Base-by-base conservation (phyloP, 2,329 filamentous ascomycete genomes). In the Trichoderma sp. region DNA sequence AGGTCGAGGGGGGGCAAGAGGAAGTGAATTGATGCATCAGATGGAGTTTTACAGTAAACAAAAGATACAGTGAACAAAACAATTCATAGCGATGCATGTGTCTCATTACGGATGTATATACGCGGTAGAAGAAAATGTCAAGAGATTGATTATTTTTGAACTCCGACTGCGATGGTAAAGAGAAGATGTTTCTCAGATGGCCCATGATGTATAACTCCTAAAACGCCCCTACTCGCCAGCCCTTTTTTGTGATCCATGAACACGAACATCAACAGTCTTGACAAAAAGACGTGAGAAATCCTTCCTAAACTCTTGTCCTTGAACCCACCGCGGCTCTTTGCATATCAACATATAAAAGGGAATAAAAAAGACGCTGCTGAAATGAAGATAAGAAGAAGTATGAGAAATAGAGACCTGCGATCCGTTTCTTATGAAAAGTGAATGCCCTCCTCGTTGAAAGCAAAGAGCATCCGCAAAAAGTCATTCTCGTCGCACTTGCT, bases 401-500 rank as follows among this genome's bases (percentile, higher is more conserved):
- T 10, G 10, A n/a, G 19, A 45, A 24, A n/a, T n/a, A n/a, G n/a
- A n/a, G n/a, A n/a, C n/a, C n/a, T n/a, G n/a, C n/a, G n/a, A n/a
- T n/a, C n/a, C n/a, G n/a, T n/a, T 6, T 28, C 51, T 81, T 77
- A 93, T 68, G 86, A 90, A 76, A 98, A 98, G 79, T 97, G 94
- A 66, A 98, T 94, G 30, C 92, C 92, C 75, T 96, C 92, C 69
- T 92, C 87, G 75, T 97, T 97, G 77, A 97, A 97, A 2, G 90
- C 90, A 70, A 82, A 84, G 45, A 97, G 78, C 69, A 97, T 77
- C 71, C 88, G 89, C 74, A 99, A 78, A 74, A 97, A 98, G 72
- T 97, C 93, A 60, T 90, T 93, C 79, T 98, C 92, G 73, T 97
- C 93, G 73, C 93, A 96, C 81, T 95, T 89, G 67, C 92, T 85